These are phyloP conservation scores for Psilocybe tampanensis DNA, from an alignment of 768 basidiomycete species.

Conservation along the genomic window DNA sequence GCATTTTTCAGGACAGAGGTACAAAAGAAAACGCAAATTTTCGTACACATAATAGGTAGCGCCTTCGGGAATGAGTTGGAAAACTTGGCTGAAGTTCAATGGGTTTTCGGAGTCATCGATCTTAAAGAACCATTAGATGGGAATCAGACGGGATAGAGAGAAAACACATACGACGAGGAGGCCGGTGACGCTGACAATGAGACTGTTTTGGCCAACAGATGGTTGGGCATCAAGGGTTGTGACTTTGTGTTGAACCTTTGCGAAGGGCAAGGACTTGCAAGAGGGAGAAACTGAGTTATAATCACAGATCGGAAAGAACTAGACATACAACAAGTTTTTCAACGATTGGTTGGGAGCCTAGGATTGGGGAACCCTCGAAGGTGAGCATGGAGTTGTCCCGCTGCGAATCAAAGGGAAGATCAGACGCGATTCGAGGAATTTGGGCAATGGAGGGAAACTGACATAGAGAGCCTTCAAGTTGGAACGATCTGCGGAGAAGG, in stretches of 20 bases:
- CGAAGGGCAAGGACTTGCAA: constrained; percentile 77
- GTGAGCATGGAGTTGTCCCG: constrained; percentile 82
- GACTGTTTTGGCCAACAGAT: constrained; percentile 49
- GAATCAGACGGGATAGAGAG: constrained; percentile 1
- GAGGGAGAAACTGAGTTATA: constrained; percentile 1
- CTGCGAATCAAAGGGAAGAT: constrained; percentile 46
- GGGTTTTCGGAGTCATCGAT: constrained; percentile 81
- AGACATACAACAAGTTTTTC: constrained; percentile 71
- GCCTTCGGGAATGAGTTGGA: constrained; percentile 85
- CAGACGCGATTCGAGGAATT: constrained; percentile 16
- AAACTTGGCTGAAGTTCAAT: constrained; percentile 90
- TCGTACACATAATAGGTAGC: constrained; percentile 84
- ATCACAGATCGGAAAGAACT: not conserved
- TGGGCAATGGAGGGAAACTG: constrained; percentile 31
- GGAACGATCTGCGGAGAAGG: constrained; percentile 69
- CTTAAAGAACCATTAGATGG: constrained; percentile 36
- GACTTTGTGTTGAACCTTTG: constrained; percentile 77
- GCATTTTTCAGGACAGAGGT: not conserved
- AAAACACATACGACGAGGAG: constrained; percentile 55
- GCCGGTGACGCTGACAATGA: constrained; percentile 90
- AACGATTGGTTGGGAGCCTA: constrained; percentile 56
- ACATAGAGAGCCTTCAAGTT: constrained; percentile 76
- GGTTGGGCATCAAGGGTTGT: constrained; percentile 89
- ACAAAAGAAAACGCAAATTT: not conserved
- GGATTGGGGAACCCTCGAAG: constrained; percentile 67